These are phyloP conservation scores for Magnusiomyces paraingens DNA, from an alignment of 1,139 yeast species.

Conservation along the genomic window DNA sequence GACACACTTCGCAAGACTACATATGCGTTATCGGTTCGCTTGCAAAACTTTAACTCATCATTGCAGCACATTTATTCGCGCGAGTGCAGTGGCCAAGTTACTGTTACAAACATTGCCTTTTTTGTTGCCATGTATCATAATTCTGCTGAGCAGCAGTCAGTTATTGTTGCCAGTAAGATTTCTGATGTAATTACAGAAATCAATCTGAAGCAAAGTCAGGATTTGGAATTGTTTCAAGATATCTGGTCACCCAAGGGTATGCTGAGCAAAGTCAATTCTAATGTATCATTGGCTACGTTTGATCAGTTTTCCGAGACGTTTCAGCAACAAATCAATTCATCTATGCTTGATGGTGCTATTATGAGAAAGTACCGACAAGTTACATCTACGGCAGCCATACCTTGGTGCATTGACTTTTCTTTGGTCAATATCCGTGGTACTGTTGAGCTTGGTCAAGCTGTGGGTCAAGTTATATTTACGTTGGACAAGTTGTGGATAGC, in stretches of 20 bases:
- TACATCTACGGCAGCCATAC: conserved; percentile 58
- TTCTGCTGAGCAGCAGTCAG: conserved; percentile 18
- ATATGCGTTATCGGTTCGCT: conserved; percentile 40
- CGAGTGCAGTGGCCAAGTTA: conserved; percentile 73
- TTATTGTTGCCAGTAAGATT: conserved; percentile 45
- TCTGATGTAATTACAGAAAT: conserved; percentile 56
- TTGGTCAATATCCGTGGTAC: conserved; percentile 48
- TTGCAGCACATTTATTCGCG: conserved; percentile 88
- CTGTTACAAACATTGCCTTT: conserved; percentile 45
- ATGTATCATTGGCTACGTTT: conserved; percentile 6
- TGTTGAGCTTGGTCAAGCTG: conserved; percentile 76
- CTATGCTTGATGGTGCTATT: conserved; percentile 25
- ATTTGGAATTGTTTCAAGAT: conserved; percentile 72
- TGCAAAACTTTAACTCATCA: conserved; percentile 56
- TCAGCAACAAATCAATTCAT: conserved; percentile 6
- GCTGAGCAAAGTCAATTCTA: conserved; percentile 2
- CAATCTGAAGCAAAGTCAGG: conserved; percentile 81
- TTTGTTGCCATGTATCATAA: conserved; percentile 30
- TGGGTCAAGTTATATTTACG: conserved; percentile 56
- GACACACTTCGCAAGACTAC: conserved; percentile 24
- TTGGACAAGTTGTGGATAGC: conserved; percentile 63
- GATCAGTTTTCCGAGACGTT: conserved; percentile 10
- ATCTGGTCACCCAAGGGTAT: conserved; percentile 59
- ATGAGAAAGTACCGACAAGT: conserved; percentile 54
- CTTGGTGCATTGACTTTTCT: conserved; percentile 65